A percentile compares a stretch with the other conserved stretches of the same genome.
Evolutionary conservation across 1,284 basidiomycete genomes (phyloP).

Genomic region (Hypsizygus ulmarius): DNA sequence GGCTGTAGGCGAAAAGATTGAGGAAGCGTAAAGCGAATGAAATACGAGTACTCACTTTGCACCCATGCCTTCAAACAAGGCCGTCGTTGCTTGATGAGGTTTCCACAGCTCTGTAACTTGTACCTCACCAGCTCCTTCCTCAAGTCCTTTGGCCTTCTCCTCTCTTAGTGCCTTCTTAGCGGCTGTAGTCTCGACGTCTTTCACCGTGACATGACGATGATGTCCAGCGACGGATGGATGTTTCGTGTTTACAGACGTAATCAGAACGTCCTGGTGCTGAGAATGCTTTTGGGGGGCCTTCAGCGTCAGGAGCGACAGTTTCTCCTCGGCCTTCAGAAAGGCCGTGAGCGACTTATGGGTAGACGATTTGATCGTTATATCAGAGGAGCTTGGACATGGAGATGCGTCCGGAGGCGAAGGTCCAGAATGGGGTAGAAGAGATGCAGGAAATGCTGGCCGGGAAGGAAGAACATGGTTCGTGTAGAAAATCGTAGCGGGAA

Average conservation of each 20-base stretch:
- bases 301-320: slow-evolving; percentile 66
- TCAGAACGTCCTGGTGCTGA: slow-evolving; percentile 60
- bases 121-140: slow-evolving; percentile 45
- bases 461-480: slow-evolving; percentile 74
- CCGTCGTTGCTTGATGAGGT: slow-evolving; percentile 53
- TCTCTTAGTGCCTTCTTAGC: slow-evolving; percentile 52
- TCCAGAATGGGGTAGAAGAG: slow-evolving; percentile 37
- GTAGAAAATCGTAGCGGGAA: slow-evolving; percentile 76
- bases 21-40: slow-evolving; percentile 1
- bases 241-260: slow-evolving; percentile 57
- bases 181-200: slow-evolving; percentile 57
- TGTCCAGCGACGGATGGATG: slow-evolving; percentile 62
- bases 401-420: slow-evolving; percentile 37
- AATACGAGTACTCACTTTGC: slow-evolving; percentile 41
- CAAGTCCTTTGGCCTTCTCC: slow-evolving; percentile 44
- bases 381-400: slow-evolving; percentile 31
- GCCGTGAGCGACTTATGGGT: slow-evolving; percentile 76
- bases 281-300: slow-evolving; percentile 58
- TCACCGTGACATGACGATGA: slow-evolving; percentile 54
- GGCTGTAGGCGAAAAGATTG: slow-evolving; percentile 33
- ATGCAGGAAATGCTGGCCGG: slow-evolving; percentile 58
- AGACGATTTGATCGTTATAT: slow-evolving; percentile 62
- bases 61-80: slow-evolving; percentile 62
- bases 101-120: slow-evolving; percentile 74
- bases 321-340: slow-evolving; percentile 75